Evolutionary conservation across 1,284 basidiomycete genomes (phyloP).

Genomic region (Fomitopsis palustris): DNA sequence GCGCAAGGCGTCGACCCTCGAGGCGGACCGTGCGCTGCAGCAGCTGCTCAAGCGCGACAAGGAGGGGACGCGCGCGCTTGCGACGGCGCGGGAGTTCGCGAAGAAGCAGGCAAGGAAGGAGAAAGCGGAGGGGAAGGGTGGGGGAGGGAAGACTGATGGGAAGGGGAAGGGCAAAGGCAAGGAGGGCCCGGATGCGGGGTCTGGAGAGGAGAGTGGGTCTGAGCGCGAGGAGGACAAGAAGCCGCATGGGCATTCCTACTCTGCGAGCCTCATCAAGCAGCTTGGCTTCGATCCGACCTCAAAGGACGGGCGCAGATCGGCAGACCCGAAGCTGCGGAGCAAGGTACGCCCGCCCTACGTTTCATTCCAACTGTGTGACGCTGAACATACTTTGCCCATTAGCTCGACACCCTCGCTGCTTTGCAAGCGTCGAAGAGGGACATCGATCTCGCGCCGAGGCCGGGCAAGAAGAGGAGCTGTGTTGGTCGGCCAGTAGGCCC

Average conservation of each 20-base stretch:
- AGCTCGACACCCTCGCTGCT: constrained; percentile 52
- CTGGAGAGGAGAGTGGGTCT: constrained; percentile 7
- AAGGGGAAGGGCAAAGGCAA: constrained; percentile 8
- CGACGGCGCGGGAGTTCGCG: constrained; percentile 49
- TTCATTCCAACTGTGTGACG: background rate
- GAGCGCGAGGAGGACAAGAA: constrained; percentile 11
- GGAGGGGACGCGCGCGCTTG: constrained; percentile 57
- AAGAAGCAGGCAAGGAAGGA: constrained; percentile 13
- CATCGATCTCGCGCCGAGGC: constrained; percentile 50
- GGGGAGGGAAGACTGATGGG: constrained; percentile 16
- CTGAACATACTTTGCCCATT: constrained; percentile 2
- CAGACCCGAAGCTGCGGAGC: constrained; percentile 40
- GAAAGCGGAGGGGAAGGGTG: constrained; percentile 24
- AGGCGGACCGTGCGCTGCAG: constrained; percentile 59
- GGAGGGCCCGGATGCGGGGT: constrained; percentile 6
- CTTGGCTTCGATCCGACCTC: constrained; percentile 73
- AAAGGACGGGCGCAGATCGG: constrained; percentile 43
- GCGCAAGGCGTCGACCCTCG: constrained; percentile 53
- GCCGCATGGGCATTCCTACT: constrained; percentile 47
- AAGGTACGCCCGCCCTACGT: constrained; percentile 44
- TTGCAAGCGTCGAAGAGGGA: constrained; percentile 43
- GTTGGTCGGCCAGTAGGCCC: constrained; percentile 18
- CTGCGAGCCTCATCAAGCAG: constrained; percentile 58
- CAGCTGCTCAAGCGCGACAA: constrained; percentile 58
- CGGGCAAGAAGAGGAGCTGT: constrained; percentile 40